Percentiles rank a stretch among this genome's conserved stretches.
Evolutionary conservation across 139 green algal genomes (phyloP).

Genomic region (Raphidocelis subcapitata): DNA sequence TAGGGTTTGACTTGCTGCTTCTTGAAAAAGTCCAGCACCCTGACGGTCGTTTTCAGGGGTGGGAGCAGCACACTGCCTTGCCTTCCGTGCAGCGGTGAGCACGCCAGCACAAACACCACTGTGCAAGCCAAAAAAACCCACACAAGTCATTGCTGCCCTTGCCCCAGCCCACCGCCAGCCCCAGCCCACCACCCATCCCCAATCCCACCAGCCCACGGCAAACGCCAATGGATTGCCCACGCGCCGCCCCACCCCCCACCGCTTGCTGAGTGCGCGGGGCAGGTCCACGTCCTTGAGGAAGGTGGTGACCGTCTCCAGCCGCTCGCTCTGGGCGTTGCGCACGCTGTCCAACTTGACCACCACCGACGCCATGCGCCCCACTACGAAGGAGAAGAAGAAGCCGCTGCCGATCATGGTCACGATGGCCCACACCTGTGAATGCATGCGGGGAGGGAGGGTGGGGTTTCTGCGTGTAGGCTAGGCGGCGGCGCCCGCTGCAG

Average conservation of each 20-base stretch:
- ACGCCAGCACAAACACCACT: no score
- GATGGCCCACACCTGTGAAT: slow-evolving; percentile 44
- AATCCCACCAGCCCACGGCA: no score
- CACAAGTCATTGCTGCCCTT: no score
- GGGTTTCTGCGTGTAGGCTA: background rate
- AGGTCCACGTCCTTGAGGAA: slow-evolving; percentile 56
- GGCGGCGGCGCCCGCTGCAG: background rate
- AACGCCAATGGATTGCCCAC: no score
- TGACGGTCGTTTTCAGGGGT: no score
- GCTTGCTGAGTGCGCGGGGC: slow-evolving; percentile 32
- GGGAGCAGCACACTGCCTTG: slow-evolving; percentile 1
- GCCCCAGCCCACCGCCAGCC: no score
- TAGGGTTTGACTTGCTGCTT: slow-evolving; percentile 46
- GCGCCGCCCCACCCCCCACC: slow-evolving; percentile 16
- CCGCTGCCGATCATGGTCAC: slow-evolving; percentile 52
- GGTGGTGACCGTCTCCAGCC: slow-evolving; percentile 44
- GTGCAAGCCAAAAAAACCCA: no score
- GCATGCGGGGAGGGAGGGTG: background rate
- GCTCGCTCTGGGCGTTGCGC: slow-evolving; percentile 32
- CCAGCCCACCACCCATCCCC: no score
- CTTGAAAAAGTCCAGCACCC: slow-evolving; percentile 45
- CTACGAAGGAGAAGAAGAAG: slow-evolving; percentile 61
- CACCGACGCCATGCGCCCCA: slow-evolving; percentile 48
- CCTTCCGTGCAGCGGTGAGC: background rate
- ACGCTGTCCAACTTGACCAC: slow-evolving; percentile 25